A percentile compares a stretch with the other conserved stretches of the same genome.
Conservation (phyloP, 441 rosid species). For the Viola pubescens region DNA sequence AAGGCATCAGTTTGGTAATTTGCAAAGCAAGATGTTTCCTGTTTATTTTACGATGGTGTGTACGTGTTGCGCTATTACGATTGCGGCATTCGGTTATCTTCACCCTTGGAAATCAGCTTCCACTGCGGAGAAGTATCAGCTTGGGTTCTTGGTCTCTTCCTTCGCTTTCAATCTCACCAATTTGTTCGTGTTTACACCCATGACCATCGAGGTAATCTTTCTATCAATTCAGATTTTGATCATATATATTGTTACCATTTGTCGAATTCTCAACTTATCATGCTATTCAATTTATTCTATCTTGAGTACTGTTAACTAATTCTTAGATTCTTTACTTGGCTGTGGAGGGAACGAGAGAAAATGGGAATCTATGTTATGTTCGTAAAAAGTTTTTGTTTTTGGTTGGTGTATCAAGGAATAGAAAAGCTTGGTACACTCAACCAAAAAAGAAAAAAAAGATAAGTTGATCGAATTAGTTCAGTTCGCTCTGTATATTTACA, state of each 20-base stretch:
- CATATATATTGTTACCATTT: background rate
- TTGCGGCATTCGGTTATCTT: slow-evolving; percentile 59
- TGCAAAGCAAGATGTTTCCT: slow-evolving; percentile 93
- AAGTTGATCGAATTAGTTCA: too few species aligned
- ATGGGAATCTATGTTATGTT: too few species aligned
- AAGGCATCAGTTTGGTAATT: slow-evolving; percentile 79
- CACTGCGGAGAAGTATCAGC: slow-evolving; percentile 70
- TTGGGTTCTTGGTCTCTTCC: slow-evolving; percentile 68
- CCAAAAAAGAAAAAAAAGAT: too few species aligned
- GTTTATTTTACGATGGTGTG: slow-evolving; percentile 74
- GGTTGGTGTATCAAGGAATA: too few species aligned
- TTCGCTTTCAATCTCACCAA: slow-evolving; percentile 77
- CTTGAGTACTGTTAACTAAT: too few species aligned
- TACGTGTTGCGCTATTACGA: slow-evolving; percentile 57
- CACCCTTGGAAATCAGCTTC: slow-evolving; percentile 87
- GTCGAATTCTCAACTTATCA: too few species aligned
- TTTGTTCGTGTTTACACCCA: slow-evolving; percentile 72
- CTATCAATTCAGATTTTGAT: background rate
- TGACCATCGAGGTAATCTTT: slow-evolving; percentile 66
- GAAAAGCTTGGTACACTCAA: too few species aligned
- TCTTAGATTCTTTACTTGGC: too few species aligned
- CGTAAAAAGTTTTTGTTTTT: too few species aligned
- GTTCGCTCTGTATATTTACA: too few species aligned
- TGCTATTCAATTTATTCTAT: too few species aligned
- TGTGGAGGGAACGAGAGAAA: too few species aligned